Evolutionary conservation across 129 eudicot species (phyloP).

Genomic region (sunflower (Helianthus annuus)): DNA sequence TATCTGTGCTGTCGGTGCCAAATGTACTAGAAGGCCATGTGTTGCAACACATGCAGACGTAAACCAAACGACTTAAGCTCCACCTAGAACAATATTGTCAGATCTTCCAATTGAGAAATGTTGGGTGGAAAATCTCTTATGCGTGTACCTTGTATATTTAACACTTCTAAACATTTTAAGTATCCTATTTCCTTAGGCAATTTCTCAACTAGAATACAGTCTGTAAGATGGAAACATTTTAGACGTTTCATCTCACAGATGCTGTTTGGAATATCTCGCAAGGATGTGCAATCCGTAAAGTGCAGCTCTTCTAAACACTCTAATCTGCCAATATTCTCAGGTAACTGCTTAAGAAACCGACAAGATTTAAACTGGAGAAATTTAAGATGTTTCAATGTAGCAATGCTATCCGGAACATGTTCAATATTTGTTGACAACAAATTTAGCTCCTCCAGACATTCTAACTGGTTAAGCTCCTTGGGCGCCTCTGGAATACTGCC

Average conservation of each 20-base stretch:
- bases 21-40: not conserved
- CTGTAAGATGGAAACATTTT: not conserved
- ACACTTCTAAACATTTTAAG: not conserved
- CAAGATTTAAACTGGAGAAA: not conserved
- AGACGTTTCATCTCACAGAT: conserved; percentile 3
- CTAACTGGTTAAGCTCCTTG: conserved; percentile 6
- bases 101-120: not conserved
- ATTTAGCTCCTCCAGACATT: conserved; percentile 9
- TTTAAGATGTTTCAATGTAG: not conserved
- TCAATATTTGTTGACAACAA: not conserved
- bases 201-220: not conserved
- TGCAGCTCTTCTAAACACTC: conserved; percentile 5
- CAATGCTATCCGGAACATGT: conserved; percentile 10
- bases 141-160: not conserved
- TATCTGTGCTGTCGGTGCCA: not conserved
- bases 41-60: not conserved
- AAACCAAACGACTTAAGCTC: not conserved
- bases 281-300: not conserved
- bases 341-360: not conserved
- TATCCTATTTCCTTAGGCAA: not conserved
- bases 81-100: not conserved
- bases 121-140: not conserved
- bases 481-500: not conserved
- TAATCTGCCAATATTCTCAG: not conserved
- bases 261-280: not conserved